These are phyloP conservation scores for Thuja plicata DNA, from an alignment of 83 land plant genomes.

Conservation along the genomic window DNA sequence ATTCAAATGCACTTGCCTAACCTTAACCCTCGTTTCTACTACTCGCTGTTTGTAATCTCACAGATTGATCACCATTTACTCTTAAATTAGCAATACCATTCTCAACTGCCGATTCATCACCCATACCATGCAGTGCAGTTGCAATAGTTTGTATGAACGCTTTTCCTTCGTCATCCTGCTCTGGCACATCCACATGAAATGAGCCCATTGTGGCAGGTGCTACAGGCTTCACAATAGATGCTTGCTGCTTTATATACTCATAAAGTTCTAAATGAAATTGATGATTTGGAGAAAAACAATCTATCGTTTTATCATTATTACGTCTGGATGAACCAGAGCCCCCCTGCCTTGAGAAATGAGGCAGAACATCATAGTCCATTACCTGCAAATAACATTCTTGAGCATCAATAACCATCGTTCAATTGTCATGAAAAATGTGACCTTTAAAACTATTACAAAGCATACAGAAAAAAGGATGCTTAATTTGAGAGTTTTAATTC, in stretches of 20 bases:
- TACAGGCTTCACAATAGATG: conserved; percentile 14
- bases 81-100: conserved; percentile 17
- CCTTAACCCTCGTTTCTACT: neutral
- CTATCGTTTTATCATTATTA: conserved; percentile 14
- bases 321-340: conserved; percentile 65
- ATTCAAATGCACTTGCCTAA: neutral
- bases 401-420: neutral
- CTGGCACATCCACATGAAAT: conserved; percentile 63
- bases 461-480: neutral
- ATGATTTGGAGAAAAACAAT: conserved; percentile 64
- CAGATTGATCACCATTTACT: conserved; percentile 6
- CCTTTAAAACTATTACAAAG: neutral
- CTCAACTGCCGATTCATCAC: conserved; percentile 18
- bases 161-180: conserved; percentile 45
- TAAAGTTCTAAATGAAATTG: conserved; percentile 63
- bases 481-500: neutral
- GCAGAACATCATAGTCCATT: conserved; percentile 71
- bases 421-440: neutral
- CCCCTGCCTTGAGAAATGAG: conserved; percentile 67
- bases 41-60: neutral
- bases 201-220: conserved; percentile 50
- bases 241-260: conserved; percentile 52
- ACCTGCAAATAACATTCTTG: conserved; percentile 32
- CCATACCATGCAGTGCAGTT: conserved; percentile 48
- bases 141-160: conserved; percentile 53